Evolutionary conservation across 352 stramenopile genomes (phyloP).

Genomic region (Phytophthora cajani): DNA sequence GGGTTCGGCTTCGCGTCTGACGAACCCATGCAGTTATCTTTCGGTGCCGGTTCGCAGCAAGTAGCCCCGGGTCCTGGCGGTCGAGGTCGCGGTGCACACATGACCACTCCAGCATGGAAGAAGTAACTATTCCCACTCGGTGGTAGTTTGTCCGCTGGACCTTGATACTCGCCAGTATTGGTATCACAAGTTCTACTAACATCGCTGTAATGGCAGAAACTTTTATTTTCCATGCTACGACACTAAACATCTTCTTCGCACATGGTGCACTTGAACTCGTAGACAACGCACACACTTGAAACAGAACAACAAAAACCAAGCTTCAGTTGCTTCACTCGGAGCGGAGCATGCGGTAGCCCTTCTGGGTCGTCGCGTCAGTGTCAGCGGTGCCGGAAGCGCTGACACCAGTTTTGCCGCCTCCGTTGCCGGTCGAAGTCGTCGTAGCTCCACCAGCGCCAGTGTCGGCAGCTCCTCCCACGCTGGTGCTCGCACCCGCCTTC

Average conservation of each 20-base stretch:
- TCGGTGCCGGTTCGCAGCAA: conserved; percentile 17
- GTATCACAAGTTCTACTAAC: neutral
- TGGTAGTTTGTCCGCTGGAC: too few relatives aligned
- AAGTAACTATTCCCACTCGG: conserved; percentile 34
- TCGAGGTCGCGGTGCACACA: conserved; percentile 69
- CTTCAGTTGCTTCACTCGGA: neutral
- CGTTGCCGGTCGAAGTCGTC: neutral
- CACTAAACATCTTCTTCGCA: neutral
- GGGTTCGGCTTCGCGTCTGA: conserved; percentile 22
- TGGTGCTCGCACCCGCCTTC: neutral
- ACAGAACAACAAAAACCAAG: neutral
- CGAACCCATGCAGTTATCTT: conserved; percentile 31
- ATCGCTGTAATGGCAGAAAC: neutral
- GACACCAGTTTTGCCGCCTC: neutral
- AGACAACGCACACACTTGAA: neutral
- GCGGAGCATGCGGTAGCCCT: neutral
- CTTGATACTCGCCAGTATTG: too few relatives aligned
- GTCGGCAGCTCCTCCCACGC: neutral
- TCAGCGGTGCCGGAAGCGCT: neutral
- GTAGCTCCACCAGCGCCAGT: neutral
- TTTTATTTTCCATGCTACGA: neutral
- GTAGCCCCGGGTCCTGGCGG: conserved; percentile 36
- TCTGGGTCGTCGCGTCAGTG: neutral
- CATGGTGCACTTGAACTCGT: neutral
- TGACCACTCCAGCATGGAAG: conserved; percentile 75